Percentiles rank a stretch among this genome's conserved stretches.
These are phyloP conservation scores for Yarrowia sp. DNA, from an alignment of 805 yeast genomes.

Conservation along the genomic window DNA sequence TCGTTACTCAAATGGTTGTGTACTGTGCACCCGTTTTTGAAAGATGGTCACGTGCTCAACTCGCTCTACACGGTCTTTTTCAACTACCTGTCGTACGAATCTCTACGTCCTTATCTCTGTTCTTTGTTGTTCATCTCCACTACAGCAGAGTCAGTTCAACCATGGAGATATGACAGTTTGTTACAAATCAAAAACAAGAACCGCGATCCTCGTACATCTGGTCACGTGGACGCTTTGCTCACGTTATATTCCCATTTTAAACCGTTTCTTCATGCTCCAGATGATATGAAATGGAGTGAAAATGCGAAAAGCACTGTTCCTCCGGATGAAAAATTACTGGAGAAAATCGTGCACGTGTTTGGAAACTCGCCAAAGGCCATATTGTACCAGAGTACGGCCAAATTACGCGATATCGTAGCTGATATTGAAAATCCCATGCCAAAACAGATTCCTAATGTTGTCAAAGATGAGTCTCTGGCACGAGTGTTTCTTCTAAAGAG, in stretches of 20 bases:
- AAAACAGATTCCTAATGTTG: not conserved
- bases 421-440: constrained; percentile 13
- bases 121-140: constrained; percentile 1
- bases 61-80: constrained; percentile 20
- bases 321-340: constrained; percentile 4
- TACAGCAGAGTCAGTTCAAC: not conserved
- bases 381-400: constrained; percentile 5
- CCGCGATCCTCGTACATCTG: constrained; percentile 4
- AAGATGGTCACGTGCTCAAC: not conserved
- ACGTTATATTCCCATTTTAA: constrained; percentile 2
- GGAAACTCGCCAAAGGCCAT: not conserved
- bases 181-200: constrained; percentile 19
- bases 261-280: not conserved
- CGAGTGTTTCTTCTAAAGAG: not conserved
- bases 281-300: constrained; percentile 14
- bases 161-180: constrained; percentile 16
- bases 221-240: constrained; percentile 2
- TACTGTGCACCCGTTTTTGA: constrained; percentile 8
- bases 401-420: not conserved
- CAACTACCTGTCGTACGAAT: constrained; percentile 13
- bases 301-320: not conserved
- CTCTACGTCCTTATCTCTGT: constrained; percentile 1
- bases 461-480: not conserved
- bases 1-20: constrained; percentile 11
- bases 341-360: not conserved